Evolutionary conservation across 345 rosid species (phyloP).

Genomic region (Aquilaria yunnanensis): DNA sequence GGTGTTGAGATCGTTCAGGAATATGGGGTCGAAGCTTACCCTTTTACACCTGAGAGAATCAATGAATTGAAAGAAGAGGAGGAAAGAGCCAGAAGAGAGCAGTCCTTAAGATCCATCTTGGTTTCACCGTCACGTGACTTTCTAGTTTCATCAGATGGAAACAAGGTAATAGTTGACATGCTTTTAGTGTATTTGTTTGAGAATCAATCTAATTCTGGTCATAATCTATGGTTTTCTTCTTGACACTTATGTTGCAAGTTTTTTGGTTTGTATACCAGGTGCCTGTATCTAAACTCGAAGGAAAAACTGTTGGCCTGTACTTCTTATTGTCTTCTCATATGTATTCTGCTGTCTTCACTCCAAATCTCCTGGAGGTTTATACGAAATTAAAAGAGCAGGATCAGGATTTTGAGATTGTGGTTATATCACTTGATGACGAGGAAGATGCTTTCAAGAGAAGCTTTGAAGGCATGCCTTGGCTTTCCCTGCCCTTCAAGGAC

Average conservation of each 20-base stretch:
- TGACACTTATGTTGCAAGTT: background rate
- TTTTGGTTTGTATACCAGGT: conserved; percentile 25
- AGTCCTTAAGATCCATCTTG: conserved; percentile 52
- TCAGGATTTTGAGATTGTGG: conserved; percentile 57
- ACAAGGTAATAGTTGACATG: conserved; percentile 28
- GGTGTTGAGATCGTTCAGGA: conserved; percentile 51
- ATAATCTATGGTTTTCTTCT: background rate
- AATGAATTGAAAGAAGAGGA: conserved; percentile 56
- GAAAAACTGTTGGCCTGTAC: conserved; percentile 57
- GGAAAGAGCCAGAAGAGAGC: conserved; percentile 46
- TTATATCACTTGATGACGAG: conserved; percentile 49
- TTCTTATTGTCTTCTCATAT: conserved; percentile 28
- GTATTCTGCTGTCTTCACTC: conserved; percentile 36
- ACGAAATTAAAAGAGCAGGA: conserved; percentile 43
- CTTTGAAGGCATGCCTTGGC: conserved; percentile 56
- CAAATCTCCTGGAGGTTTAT: conserved; percentile 41
- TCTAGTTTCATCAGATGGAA: conserved; percentile 45
- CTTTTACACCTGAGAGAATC: conserved; percentile 58
- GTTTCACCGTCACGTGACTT: conserved; percentile 46
- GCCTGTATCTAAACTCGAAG: conserved; percentile 58
- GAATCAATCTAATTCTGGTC: too few species aligned
- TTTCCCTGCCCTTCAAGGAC: conserved; percentile 60
- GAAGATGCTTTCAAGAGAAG: conserved; percentile 46
- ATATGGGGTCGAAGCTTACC: conserved; percentile 60
- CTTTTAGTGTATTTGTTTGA: too few species aligned